Percentiles rank a stretch among this genome's conserved stretches.
These are phyloP conservation scores for Claviceps monticola DNA, from an alignment of 2,329 filamentous ascomycete species.

Conservation along the genomic window DNA sequence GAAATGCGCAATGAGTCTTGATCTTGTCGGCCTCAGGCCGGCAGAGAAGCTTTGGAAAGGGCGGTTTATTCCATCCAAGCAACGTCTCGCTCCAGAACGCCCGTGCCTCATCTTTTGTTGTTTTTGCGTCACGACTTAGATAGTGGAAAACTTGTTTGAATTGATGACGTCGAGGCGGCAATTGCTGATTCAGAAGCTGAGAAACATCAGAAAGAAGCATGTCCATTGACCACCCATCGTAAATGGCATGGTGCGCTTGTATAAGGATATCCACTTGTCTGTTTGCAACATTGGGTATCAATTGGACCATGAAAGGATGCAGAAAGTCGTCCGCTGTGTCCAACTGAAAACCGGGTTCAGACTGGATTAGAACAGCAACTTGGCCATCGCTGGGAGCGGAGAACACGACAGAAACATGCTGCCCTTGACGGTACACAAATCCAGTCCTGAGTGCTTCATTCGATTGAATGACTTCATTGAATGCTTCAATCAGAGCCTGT, in stretches of 20 bases:
- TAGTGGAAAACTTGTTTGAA: constrained; percentile 47
- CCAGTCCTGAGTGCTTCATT: constrained; percentile 64
- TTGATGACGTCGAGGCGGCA: constrained; percentile 31
- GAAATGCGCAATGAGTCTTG: not conserved
- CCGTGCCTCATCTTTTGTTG: constrained; percentile 27
- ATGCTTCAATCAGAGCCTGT: constrained; percentile 30
- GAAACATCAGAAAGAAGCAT: constrained; percentile 56
- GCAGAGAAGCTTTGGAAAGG: constrained; percentile 38
- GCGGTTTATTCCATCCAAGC: constrained; percentile 35
- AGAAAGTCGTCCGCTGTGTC: constrained; percentile 28
- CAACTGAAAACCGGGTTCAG: constrained; percentile 25
- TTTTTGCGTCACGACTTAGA: constrained; percentile 18
- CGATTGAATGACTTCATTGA: constrained; percentile 32
- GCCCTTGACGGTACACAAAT: constrained; percentile 41
- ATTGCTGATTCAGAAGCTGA: constrained; percentile 23
- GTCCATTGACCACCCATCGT: constrained; percentile 89
- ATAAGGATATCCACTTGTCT: constrained; percentile 25
- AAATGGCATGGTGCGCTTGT: constrained; percentile 68
- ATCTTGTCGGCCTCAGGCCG: constrained; percentile 8
- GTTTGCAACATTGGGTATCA: constrained; percentile 19
- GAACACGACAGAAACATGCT: constrained; percentile 42
- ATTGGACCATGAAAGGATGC: constrained; percentile 47
- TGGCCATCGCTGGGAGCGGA: constrained; percentile 29
- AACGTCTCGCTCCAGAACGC: constrained; percentile 61
- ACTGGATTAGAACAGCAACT: constrained; percentile 18